Evolutionary conservation across 1,139 yeast genomes (phyloP).

Genomic region (Protomyces inouyei): DNA sequence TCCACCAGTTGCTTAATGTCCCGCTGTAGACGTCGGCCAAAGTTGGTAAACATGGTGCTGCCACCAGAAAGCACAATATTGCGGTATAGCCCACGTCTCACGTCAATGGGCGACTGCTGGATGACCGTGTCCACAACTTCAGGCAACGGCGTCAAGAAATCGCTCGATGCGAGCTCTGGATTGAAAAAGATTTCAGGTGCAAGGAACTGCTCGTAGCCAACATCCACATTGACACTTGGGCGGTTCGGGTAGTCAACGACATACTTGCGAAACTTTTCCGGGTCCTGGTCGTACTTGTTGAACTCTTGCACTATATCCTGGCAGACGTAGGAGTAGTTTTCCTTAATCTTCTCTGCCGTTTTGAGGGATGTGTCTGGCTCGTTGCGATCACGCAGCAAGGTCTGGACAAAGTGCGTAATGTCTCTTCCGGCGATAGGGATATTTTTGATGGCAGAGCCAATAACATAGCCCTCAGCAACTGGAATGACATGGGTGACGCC

Average conservation of each 20-base stretch:
- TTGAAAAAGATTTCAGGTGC: constrained; percentile 98
- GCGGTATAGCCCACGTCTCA: constrained; percentile 75
- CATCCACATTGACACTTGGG: constrained; percentile 62
- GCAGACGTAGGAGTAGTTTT: constrained; percentile 91
- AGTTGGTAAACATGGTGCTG: constrained; percentile 96
- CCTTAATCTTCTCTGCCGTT: constrained; percentile 95
- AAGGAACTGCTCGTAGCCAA: constrained; percentile 93
- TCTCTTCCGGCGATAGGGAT: constrained; percentile 99
- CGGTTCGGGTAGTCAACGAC: constrained; percentile 77
- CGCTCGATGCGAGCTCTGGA: constrained; percentile 94
- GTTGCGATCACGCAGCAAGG: constrained; percentile 91
- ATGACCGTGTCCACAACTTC: constrained; percentile 91
- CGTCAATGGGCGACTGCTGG: constrained; percentile 95
- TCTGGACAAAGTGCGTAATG: constrained; percentile 88
- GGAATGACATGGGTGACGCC: constrained; percentile 99
- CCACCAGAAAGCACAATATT: constrained; percentile 96
- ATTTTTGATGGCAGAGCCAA: constrained; percentile 93
- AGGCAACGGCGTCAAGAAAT: constrained; percentile 92
- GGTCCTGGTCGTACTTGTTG: constrained; percentile 87
- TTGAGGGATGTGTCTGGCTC: constrained; percentile 88
- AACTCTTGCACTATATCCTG: constrained; percentile 97
- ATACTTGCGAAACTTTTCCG: constrained; percentile 90
- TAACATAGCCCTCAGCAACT: constrained; percentile 98
- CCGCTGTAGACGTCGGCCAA: constrained; percentile 94
- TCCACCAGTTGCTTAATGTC: constrained; percentile 84